A percentile compares a stretch with the other conserved stretches of the same genome.
phyloP scores from a whole-genome alignment of 2,329 filamentous ascomycete genomes.

The Phoma sp. region DNA sequence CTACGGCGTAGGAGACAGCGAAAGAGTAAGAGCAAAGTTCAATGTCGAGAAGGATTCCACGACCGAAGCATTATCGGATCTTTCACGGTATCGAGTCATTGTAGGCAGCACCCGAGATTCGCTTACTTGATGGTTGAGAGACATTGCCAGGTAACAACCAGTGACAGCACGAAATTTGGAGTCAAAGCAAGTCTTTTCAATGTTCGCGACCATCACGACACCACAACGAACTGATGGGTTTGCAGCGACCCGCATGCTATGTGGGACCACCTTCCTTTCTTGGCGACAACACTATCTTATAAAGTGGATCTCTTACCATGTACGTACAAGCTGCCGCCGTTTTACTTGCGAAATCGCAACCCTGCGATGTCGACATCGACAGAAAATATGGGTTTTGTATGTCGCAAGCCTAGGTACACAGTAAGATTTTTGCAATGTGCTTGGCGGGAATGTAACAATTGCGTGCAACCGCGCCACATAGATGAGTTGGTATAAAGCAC shows the following conservation, averaged over 20 bases:
- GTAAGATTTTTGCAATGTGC: not conserved
- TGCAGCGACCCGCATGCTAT: constrained; percentile 7
- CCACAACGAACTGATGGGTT: constrained; percentile 1
- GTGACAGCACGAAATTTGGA: not conserved
- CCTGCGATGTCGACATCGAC: constrained; percentile 23
- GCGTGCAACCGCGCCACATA: not conserved
- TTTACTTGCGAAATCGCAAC: constrained; percentile 18
- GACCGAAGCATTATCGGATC: not conserved
- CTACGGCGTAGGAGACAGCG: no score
- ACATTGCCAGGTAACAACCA: not conserved
- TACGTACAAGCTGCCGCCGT: constrained; percentile 10
- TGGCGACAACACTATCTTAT: not conserved
- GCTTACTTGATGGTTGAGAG: not conserved
- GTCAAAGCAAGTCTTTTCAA: constrained; percentile 1
- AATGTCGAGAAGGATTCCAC: not conserved
- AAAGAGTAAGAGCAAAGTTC: no score
- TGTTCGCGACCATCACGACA: constrained; percentile 10
- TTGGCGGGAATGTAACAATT: constrained; percentile 16
- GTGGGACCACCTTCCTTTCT: constrained; percentile 14
- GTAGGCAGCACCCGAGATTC: not conserved
- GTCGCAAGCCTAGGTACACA: not conserved
- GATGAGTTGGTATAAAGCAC: not conserved
- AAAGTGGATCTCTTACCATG: constrained; percentile 8
- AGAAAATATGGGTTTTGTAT: constrained; percentile 10
- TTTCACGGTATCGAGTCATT: not conserved